Percentiles rank a stretch among this genome's conserved stretches.
Conservation (phyloP, 768 basidiomycete genomes). For the Tylopilus balloui region DNA sequence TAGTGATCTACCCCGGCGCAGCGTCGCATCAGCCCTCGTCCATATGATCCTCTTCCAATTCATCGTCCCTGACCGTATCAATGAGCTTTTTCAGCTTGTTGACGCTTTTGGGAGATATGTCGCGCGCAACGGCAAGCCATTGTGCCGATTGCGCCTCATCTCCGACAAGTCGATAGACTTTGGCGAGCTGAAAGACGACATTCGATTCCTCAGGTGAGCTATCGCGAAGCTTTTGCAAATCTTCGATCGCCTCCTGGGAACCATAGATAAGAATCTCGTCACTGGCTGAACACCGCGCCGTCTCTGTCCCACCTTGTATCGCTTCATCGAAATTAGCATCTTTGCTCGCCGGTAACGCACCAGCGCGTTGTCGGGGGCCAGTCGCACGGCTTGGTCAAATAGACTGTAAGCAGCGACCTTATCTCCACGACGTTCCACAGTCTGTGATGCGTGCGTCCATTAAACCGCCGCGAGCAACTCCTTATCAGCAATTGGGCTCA, state of each 20-base stretch:
- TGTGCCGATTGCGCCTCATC: constrained; percentile 77
- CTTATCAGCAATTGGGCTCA: constrained; percentile 43
- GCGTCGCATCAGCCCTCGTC: constrained; percentile 56
- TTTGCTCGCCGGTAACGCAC: constrained; percentile 93
- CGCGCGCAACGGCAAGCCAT: constrained; percentile 84
- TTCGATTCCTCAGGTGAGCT: constrained; percentile 94
- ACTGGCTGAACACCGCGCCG: constrained; percentile 20
- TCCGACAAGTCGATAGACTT: constrained; percentile 80
- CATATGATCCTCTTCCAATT: constrained; percentile 59
- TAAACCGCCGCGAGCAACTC: constrained; percentile 3
- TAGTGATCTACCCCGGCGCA: not conserved
- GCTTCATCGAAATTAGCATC: constrained; percentile 79
- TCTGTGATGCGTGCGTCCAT: constrained; percentile 44
- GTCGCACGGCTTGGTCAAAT: constrained; percentile 75
- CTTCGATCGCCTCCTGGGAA: constrained; percentile 69
- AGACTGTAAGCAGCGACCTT: constrained; percentile 68
- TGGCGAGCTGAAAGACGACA: constrained; percentile 93
- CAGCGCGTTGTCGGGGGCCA: constrained; percentile 86
- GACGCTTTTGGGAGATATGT: constrained; percentile 88
- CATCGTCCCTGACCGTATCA: constrained; percentile 62
- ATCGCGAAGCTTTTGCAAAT: constrained; percentile 75
- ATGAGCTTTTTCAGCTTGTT: constrained; percentile 78
- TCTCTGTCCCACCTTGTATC: constrained; percentile 62
- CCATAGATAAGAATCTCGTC: constrained; percentile 22
- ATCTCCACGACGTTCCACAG: constrained; percentile 82